Base-by-base conservation (phyloP, 441 rosid genomes). In the Erodium texanum region DNA sequence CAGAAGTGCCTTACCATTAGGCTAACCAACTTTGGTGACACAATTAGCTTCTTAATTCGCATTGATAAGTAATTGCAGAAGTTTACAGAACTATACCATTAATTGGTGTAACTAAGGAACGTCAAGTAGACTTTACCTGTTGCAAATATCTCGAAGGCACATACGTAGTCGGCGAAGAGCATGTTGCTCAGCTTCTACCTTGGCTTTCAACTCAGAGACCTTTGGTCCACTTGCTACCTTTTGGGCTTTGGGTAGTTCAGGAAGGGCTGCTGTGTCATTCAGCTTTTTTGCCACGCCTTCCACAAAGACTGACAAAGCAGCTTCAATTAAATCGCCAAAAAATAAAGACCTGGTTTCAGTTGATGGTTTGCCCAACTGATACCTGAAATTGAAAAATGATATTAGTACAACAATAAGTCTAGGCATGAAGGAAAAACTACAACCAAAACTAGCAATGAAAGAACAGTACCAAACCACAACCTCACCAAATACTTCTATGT, bases 131-230 rank as follows among this genome's bases (percentile, higher is more conserved):
- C 27, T 70, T 70, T 84, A 92, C 98, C 98, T 82, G 68, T 95
- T 95, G 84, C 99, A 95, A 86, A 95, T 73, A 79, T 95, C 99
- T 83, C 99, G 84, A 69, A 95, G 98, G 82, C 99, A 95, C 97
- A 92, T 95, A 68, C 99, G 87, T 75, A 95, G 79, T 68, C 99
- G 86, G 56, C 98, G 93, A 77, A 95, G 97, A 59, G 98, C 93
- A 82, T 95, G 99, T 80, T 95, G 99, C 87, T 95, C 98, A 29
- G 97, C 94, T 81, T 92, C 99, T 72, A 89, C 87, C 86, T 88
- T 85, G 66, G 99, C 93, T 79, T 86, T 92, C 71, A 95, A 72
- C 79, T 95, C 98, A 59, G 98, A 92, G 20, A 84, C 86, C 84
- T 92, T 95, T 11, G 97, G 99, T 68, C 95, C 96, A 79, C 85